Conservation (phyloP, 2,329 filamentous ascomycete genomes). For the Epichloe aotearoae region DNA sequence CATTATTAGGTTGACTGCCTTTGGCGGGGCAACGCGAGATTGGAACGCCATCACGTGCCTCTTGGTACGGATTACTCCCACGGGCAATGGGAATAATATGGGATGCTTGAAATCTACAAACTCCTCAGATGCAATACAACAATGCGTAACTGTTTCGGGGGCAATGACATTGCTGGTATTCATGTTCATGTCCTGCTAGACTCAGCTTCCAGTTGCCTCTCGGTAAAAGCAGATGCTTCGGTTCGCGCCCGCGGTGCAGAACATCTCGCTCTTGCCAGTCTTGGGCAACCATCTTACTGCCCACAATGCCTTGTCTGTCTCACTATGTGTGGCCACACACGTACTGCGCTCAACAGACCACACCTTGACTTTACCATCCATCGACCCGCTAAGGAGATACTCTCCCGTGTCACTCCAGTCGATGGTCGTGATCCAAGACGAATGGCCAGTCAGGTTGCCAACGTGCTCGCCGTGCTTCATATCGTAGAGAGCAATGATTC, state of each 20-base stretch:
- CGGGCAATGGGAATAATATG: too few species aligned
- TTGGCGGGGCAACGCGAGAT: slow-evolving; percentile 45
- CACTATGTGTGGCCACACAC: slow-evolving; percentile 88
- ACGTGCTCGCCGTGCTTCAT: slow-evolving; percentile 87
- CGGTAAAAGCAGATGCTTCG: slow-evolving; percentile 69
- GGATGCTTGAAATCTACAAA: neutral
- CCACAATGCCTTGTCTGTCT: slow-evolving; percentile 78
- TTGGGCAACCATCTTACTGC: slow-evolving; percentile 74
- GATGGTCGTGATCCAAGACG: slow-evolving; percentile 78
- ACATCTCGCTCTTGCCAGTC: slow-evolving; percentile 52
- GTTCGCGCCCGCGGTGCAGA: slow-evolving; percentile 68
- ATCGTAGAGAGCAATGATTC: slow-evolving; percentile 83
- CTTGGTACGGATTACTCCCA: neutral
- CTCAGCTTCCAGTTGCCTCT: slow-evolving; percentile 59
- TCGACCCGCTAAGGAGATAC: slow-evolving; percentile 73
- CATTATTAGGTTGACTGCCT: slow-evolving; percentile 7
- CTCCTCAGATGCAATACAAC: neutral
- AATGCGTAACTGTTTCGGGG: too few species aligned
- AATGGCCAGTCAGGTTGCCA: slow-evolving; percentile 65
- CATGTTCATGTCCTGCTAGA: too few species aligned
- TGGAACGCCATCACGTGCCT: slow-evolving; percentile 35
- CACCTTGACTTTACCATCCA: slow-evolving; percentile 90
- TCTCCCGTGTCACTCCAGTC: slow-evolving; percentile 93
- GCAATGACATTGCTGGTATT: slow-evolving; percentile 6
- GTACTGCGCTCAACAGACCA: slow-evolving; percentile 77